Base-by-base conservation (phyloP, 345 rosid species). In the Xanthoceras sorbifolium region DNA sequence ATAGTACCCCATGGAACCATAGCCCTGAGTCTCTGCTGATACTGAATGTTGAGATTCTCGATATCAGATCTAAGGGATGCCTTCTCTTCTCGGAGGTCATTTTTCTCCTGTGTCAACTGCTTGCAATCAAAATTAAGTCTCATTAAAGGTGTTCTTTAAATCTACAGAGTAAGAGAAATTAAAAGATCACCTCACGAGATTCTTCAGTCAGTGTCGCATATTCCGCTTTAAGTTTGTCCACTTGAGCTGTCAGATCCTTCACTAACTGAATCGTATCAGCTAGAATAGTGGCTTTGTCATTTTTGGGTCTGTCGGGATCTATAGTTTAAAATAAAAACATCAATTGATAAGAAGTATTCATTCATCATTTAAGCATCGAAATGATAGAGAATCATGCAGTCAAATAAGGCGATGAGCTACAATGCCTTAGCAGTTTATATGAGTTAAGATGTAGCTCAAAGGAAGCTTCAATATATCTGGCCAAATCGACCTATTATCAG, bases 241-340 rank as follows among this genome's bases (percentile, higher is more conserved):
- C 94, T 81, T 94, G 87, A 60, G 95, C 85, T 36, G 97, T 87
- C 72, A 94, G 85, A 78, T 94, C 98, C 84, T 90, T 94, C 81
- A 94, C 70, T 84, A 94, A 72, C 84, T 89, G 99, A 77, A 94
- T 61, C 1, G 98, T 88, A 79, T 94, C 97, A 28, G 91, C 77
- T 68, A 94, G 78, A 80, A 93, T 93, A 9, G 97, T 91, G 28
- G 87, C 97, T 84, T 94, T 94, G 69, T 94, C 99, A 78, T 94
- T 89, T 83, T 87, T 94, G 46, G 99, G 94, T 83, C 98, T 85
- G 70, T 90, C 94, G 5, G 97, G 97, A 85, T 94, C 99, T 94
- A 82, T 72, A 78, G 36, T 69, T 32, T 42, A 69, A 57, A 79
- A 69, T 70, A 38, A 23, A 9, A 78, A 64, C 28, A 63, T 31